A percentile compares a stretch with the other conserved stretches of the same genome.
phyloP scores from a whole-genome alignment of 2,329 filamentous ascomycete genomes.

The Rugonectria rugulosa region DNA sequence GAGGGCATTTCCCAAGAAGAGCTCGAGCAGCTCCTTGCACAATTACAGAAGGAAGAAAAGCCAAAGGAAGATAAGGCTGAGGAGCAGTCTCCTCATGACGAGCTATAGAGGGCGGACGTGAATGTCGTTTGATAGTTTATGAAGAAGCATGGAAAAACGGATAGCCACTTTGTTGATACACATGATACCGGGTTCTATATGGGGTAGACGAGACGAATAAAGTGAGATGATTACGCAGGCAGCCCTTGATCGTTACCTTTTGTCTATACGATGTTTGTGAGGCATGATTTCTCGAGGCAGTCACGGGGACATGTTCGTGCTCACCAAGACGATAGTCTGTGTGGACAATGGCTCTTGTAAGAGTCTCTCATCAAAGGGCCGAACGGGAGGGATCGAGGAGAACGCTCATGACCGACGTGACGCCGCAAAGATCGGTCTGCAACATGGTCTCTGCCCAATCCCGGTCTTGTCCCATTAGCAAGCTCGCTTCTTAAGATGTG shows the following conservation, averaged over 20 bases:
- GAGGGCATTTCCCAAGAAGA: conserved; percentile 38
- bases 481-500: not conserved
- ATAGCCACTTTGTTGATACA: conserved; percentile 24
- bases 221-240: conserved; percentile 13
- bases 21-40: conserved; percentile 39
- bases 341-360: not conserved
- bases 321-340: not conserved
- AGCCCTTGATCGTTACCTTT: not conserved
- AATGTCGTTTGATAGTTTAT: conserved; percentile 20
- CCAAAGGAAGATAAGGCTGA: conserved; percentile 13
- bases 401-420: too few species aligned
- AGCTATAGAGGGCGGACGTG: conserved; percentile 41
- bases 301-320: not conserved
- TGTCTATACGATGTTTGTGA: not conserved
- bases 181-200: conserved; percentile 31
- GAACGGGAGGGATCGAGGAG: not conserved
- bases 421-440: too few species aligned
- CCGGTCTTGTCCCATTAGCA: not conserved
- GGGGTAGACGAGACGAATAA: conserved; percentile 30
- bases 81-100: conserved; percentile 43
- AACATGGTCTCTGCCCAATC: not conserved
- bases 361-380: not conserved
- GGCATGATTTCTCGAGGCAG: not conserved
- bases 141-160: conserved; percentile 21
- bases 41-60: conserved; percentile 33